phyloP scores from a whole-genome alignment of 768 basidiomycete genomes.

The Trametes maxima region DNA sequence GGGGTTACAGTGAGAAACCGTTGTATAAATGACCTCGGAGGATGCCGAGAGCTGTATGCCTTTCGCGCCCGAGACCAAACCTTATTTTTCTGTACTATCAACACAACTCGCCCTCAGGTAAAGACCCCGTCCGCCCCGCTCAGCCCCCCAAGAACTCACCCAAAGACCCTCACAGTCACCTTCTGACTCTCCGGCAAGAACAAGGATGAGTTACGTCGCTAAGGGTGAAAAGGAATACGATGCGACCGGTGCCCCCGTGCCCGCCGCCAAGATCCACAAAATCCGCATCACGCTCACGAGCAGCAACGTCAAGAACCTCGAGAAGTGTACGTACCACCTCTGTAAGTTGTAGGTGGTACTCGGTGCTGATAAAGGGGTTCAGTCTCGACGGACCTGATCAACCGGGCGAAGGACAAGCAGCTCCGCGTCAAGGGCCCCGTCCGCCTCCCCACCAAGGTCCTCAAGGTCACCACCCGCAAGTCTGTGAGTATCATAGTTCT shows the following conservation, averaged over 20 bases:
- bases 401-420: conserved; percentile 99
- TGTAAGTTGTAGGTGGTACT: background rate
- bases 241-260: conserved; percentile 82
- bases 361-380: background rate
- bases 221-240: conserved; percentile 99
- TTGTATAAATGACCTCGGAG: background rate
- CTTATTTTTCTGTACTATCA: conserved; percentile 35
- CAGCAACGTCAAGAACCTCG: conserved; percentile 96
- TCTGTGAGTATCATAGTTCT: conserved; percentile 59
- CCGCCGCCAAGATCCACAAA: conserved; percentile 95
- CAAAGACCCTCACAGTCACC: conserved; percentile 59
- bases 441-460: conserved; percentile 97
- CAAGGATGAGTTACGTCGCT: conserved; percentile 96
- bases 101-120: conserved; percentile 38
- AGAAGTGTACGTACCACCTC: conserved; percentile 75
- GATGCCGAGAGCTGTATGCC: conserved; percentile 20
- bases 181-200: conserved; percentile 62
- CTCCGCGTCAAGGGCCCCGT: conserved; percentile 99
- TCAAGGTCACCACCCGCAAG: conserved; percentile 99
- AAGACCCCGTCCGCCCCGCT: conserved; percentile 4
- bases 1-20: background rate
- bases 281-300: conserved; percentile 98
- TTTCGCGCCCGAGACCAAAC: conserved; percentile 31
- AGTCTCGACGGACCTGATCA: conserved; percentile 97
- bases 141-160: background rate